Evolutionary conservation across 2,329 filamentous ascomycete species (phyloP).

Genomic region (Cercospora citrullina): DNA sequence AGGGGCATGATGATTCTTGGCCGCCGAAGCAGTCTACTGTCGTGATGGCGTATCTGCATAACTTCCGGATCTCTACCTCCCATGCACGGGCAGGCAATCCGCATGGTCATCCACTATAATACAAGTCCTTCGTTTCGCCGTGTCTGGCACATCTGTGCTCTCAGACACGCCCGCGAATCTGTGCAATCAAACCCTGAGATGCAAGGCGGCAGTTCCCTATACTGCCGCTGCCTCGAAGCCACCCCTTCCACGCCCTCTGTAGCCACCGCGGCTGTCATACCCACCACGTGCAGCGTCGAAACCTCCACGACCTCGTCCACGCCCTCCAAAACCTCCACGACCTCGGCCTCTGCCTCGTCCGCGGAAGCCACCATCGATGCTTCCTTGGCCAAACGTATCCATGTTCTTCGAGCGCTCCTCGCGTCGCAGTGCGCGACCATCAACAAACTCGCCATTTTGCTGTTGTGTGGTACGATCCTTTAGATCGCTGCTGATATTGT

Average conservation of each 20-base stretch:
- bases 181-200: slow-evolving; percentile 6
- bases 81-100: not conserved
- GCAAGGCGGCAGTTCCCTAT: slow-evolving; percentile 9
- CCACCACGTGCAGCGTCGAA: slow-evolving; percentile 24
- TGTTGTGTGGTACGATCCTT: slow-evolving; percentile 70
- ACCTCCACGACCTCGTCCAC: slow-evolving; percentile 51
- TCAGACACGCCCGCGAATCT: not conserved
- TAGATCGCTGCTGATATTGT: slow-evolving; percentile 94
- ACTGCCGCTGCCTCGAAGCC: slow-evolving; percentile 24
- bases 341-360: slow-evolving; percentile 77
- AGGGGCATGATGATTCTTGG: not conserved
- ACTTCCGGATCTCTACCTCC: not conserved
- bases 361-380: slow-evolving; percentile 75
- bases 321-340: slow-evolving; percentile 53
- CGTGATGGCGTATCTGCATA: slow-evolving; percentile 3
- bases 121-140: slow-evolving; percentile 6
- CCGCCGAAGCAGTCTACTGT: slow-evolving; percentile 1
- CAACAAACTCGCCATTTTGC: slow-evolving; percentile 58
- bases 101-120: slow-evolving; percentile 14
- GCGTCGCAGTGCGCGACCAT: slow-evolving; percentile 82
- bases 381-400: slow-evolving; percentile 96
- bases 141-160: not conserved
- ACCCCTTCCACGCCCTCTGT: slow-evolving; percentile 25
- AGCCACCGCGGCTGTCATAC: slow-evolving; percentile 19
- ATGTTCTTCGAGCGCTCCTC: slow-evolving; percentile 96